Evolutionary conservation across 2,329 filamentous ascomycete species (phyloP).

Genomic region (Trichophyton benhamiae): DNA sequence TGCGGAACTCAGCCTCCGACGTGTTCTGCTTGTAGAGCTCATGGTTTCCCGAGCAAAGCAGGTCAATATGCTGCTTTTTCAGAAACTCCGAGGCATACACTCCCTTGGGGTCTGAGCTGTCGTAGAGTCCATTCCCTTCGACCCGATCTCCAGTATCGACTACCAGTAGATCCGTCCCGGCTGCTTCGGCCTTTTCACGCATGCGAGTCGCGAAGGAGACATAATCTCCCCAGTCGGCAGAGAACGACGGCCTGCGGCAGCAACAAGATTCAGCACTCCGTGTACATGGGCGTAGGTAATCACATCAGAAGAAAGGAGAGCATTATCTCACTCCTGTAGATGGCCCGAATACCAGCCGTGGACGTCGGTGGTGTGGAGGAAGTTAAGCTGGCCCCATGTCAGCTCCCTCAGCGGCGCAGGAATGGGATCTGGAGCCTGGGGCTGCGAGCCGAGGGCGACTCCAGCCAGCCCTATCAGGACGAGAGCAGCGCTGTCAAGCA

Average conservation of each 20-base stretch:
- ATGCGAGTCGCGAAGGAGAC: constrained; percentile 82
- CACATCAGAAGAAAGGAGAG: constrained; percentile 4
- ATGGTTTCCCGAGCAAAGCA: constrained; percentile 84
- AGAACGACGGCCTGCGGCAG: constrained; percentile 23
- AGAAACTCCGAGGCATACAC: constrained; percentile 81
- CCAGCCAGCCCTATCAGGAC: constrained; percentile 14
- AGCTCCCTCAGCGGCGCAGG: constrained; percentile 71
- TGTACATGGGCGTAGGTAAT: background rate
- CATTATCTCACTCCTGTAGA: constrained; percentile 60
- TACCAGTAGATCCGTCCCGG: constrained; percentile 76
- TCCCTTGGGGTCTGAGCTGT: constrained; percentile 76
- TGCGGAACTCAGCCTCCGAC: constrained; percentile 62
- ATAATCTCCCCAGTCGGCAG: constrained; percentile 96
- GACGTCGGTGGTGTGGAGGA: constrained; percentile 90
- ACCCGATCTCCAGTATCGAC: constrained; percentile 88
- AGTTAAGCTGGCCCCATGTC: constrained; percentile 89
- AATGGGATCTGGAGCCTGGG: constrained; percentile 64
- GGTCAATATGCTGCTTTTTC: constrained; percentile 67
- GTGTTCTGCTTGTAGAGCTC: constrained; percentile 78
- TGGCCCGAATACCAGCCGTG: constrained; percentile 95
- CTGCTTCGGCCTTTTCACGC: constrained; percentile 61
- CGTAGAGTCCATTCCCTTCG: constrained; percentile 90
- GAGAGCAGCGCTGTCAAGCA: constrained; percentile 9
- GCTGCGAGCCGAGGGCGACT: constrained; percentile 50
- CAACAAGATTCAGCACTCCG: background rate